A percentile compares a stretch with the other conserved stretches of the same genome.
Conservation (phyloP, 1,284 basidiomycete genomes). For the Trichosporon asahii region DNA sequence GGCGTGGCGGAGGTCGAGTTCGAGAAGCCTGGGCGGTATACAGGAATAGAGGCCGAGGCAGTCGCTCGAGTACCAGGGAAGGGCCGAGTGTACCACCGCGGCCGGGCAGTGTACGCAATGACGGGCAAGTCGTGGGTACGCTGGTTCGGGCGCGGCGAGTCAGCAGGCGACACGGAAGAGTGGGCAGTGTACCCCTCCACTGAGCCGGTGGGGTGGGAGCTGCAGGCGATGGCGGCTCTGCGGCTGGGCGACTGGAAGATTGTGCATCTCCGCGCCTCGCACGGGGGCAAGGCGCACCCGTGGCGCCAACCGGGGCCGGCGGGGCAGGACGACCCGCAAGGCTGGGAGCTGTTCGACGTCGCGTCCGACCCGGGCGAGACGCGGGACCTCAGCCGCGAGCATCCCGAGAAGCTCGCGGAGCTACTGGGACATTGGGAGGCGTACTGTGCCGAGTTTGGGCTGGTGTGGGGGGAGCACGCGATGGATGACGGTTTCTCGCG, state of each 20-base stretch:
- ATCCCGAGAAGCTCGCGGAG: constrained; percentile 26
- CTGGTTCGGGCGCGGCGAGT: constrained; percentile 16
- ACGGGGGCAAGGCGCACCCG: constrained; percentile 11
- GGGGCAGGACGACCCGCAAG: constrained; percentile 12
- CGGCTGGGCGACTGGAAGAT: constrained; percentile 37
- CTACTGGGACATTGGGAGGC: constrained; percentile 26
- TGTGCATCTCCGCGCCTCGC: constrained; percentile 23
- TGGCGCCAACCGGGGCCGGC: not conserved
- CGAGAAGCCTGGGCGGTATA: not conserved
- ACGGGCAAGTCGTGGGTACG: constrained; percentile 26
- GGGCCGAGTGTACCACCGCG: constrained; percentile 12
- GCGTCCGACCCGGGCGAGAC: constrained; percentile 37
- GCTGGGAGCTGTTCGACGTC: constrained; percentile 40
- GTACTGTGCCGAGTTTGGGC: constrained; percentile 20
- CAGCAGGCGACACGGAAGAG: constrained; percentile 1
- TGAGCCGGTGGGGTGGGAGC: constrained; percentile 16
- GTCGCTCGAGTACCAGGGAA: not conserved
- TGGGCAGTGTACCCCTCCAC: constrained; percentile 10
- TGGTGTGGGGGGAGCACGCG: constrained; percentile 19
- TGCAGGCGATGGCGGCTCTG: constrained; percentile 26
- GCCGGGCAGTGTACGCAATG: constrained; percentile 15
- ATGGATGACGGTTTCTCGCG: constrained; percentile 9
- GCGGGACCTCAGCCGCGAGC: constrained; percentile 23
- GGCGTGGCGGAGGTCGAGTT: not conserved
- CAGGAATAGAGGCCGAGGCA: not conserved